Evolutionary conservation across 768 basidiomycete genomes (phyloP).

Genomic region (Tremella mesenterica): DNA sequence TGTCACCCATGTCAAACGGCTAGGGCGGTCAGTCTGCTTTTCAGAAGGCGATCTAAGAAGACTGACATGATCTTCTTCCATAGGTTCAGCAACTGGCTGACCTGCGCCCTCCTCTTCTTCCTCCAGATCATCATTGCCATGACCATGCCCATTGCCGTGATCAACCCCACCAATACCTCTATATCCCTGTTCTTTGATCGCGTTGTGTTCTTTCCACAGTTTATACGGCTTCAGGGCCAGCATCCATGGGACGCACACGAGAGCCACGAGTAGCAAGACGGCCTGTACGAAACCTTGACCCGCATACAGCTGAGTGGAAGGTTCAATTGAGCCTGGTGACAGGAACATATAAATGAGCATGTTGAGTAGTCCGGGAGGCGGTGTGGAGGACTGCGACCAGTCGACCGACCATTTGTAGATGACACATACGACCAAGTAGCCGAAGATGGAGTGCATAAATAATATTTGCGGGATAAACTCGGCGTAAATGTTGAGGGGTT

Average conservation of each 20-base stretch:
- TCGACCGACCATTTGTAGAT: constrained; percentile 95
- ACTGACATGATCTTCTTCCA: constrained; percentile 67
- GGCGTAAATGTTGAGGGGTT: constrained; percentile 73
- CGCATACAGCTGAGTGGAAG: constrained; percentile 63
- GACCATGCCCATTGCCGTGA: constrained; percentile 25
- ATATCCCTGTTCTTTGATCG: constrained; percentile 76
- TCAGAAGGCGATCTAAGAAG: constrained; percentile 9
- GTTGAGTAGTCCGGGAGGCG: constrained; percentile 78
- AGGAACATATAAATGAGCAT: constrained; percentile 89
- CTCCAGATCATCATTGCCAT: constrained; percentile 43
- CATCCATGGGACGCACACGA: constrained; percentile 90
- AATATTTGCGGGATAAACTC: constrained; percentile 97
- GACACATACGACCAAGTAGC: constrained; percentile 87
- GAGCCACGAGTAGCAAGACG: constrained; percentile 65
- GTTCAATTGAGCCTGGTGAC: constrained; percentile 68
- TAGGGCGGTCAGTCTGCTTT: constrained; percentile 48
- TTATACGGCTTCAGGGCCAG: constrained; percentile 85
- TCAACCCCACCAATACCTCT: constrained; percentile 49
- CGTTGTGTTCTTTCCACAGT: constrained; percentile 78
- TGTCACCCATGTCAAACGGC: constrained; percentile 85
- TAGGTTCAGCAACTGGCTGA: constrained; percentile 62
- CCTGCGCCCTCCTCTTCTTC: constrained; percentile 54
- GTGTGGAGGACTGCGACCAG: constrained; percentile 62
- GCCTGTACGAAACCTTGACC: constrained; percentile 82
- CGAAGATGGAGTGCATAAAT: constrained; percentile 95